Evolutionary conservation across 371 early-diverging fungal species (phyloP).

Genomic region (Rhizopus arrhizus): DNA sequence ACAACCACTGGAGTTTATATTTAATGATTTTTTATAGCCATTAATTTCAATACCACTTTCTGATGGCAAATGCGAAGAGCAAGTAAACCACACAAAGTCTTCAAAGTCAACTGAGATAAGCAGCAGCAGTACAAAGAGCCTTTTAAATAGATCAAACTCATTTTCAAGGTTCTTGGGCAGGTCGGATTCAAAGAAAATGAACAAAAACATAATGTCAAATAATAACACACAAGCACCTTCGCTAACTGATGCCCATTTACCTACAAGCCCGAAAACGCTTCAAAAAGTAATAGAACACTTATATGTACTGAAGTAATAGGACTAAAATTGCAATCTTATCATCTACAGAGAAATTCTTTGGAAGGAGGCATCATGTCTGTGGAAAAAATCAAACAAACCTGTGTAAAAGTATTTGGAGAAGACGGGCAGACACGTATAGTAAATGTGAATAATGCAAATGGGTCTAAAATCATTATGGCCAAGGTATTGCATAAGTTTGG

Average conservation of each 20-base stretch:
- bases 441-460: slow-evolving; percentile 59
- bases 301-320: neutral
- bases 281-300: slow-evolving; percentile 32
- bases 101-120: slow-evolving; percentile 45
- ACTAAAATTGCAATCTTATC: neutral
- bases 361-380: slow-evolving; percentile 67
- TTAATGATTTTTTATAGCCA: neutral
- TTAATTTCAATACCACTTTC: slow-evolving; percentile 6
- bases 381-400: slow-evolving; percentile 70
- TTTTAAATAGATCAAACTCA: slow-evolving; percentile 52
- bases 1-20: neutral
- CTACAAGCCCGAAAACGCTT: slow-evolving; percentile 43
- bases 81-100: slow-evolving; percentile 30
- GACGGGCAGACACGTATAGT: slow-evolving; percentile 70
- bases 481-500: slow-evolving; percentile 71
- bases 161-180: slow-evolving; percentile 55
- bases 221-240: neutral
- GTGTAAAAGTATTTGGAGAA: slow-evolving; percentile 71
- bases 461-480: slow-evolving; percentile 59
- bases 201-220: slow-evolving; percentile 17
- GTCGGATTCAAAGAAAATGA: slow-evolving; percentile 49
- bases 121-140: slow-evolving; percentile 20
- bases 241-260: neutral
- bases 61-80: slow-evolving; percentile 6
- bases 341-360: slow-evolving; percentile 39